These are phyloP conservation scores for Deuterostichococcus epilithicus DNA, from an alignment of 139 green algal species.

Conservation along the genomic window DNA sequence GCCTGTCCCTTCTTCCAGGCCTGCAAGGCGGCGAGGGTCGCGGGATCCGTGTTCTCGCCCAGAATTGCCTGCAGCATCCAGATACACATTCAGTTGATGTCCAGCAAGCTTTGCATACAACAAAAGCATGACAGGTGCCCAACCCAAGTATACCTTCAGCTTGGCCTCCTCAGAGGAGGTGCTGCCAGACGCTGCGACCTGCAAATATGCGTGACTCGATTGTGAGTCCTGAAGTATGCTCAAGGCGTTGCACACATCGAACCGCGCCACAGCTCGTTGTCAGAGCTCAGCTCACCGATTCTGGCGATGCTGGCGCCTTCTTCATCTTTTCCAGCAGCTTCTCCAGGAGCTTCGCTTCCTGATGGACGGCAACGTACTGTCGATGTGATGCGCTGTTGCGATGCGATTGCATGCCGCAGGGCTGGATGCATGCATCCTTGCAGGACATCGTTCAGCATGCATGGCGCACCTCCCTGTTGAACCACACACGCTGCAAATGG, in stretches of 20 bases:
- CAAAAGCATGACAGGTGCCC: too few species aligned
- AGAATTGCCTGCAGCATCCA: neutral
- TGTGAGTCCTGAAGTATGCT: too few species aligned
- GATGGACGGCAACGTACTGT: neutral
- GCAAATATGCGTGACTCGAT: too few species aligned
- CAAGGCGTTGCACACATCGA: too few species aligned
- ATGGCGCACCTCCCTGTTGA: conserved; percentile 7
- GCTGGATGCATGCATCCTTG: neutral
- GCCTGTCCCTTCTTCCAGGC: neutral
- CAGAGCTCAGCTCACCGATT: too few species aligned
- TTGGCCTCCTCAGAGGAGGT: neutral
- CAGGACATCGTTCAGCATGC: conserved; percentile 5
- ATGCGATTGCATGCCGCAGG: too few species aligned
- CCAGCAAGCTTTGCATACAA: too few species aligned
- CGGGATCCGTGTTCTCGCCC: neutral
- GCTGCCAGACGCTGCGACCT: too few species aligned
- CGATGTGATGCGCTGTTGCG: too few species aligned
- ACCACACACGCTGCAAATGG: neutral
- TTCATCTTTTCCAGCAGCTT: neutral
- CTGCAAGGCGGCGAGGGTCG: neutral
- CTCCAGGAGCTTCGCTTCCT: neutral
- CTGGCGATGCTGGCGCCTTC: too few species aligned
- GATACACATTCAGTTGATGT: too few species aligned
- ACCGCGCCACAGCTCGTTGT: too few species aligned
- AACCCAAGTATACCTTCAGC: neutral